Conservation (phyloP, 176 grass and related monocot genomes). For the Coix lacrymajobi region DNA sequence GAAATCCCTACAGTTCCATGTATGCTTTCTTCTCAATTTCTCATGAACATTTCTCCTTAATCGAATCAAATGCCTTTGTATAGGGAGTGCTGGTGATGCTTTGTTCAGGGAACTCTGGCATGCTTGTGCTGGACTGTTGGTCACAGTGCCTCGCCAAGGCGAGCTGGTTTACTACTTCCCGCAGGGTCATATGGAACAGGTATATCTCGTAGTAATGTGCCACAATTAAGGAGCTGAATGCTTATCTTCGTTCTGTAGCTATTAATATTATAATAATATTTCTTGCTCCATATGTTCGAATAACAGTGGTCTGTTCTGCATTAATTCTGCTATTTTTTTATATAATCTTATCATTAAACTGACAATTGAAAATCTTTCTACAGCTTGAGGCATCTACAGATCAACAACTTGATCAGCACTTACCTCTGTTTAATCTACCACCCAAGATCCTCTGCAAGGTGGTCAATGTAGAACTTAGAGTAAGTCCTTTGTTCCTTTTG, state of each 20-base stretch:
- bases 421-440: constrained; percentile 69
- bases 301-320: not conserved
- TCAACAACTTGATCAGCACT: constrained; percentile 66
- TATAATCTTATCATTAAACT: constrained; percentile 25
- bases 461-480: constrained; percentile 75
- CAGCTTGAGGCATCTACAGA: constrained; percentile 89
- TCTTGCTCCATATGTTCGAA: not conserved
- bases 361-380: not conserved
- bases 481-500: constrained; percentile 23
- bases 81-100: constrained; percentile 35
- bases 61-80: constrained; percentile 11
- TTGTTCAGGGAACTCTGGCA: constrained; percentile 82
- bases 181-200: constrained; percentile 98
- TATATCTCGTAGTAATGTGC: not conserved
- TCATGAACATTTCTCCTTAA: not conserved
- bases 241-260: not conserved
- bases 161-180: constrained; percentile 94
- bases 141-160: constrained; percentile 59
- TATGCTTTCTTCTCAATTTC: not conserved
- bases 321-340: not conserved
- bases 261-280: not conserved
- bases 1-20: not conserved
- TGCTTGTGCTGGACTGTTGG: constrained; percentile 78
- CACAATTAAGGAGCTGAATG: not conserved
- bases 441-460: constrained; percentile 80